phyloP scores from a whole-genome alignment of 179 eudicot genomes.

The Carnegiea gigantea region DNA sequence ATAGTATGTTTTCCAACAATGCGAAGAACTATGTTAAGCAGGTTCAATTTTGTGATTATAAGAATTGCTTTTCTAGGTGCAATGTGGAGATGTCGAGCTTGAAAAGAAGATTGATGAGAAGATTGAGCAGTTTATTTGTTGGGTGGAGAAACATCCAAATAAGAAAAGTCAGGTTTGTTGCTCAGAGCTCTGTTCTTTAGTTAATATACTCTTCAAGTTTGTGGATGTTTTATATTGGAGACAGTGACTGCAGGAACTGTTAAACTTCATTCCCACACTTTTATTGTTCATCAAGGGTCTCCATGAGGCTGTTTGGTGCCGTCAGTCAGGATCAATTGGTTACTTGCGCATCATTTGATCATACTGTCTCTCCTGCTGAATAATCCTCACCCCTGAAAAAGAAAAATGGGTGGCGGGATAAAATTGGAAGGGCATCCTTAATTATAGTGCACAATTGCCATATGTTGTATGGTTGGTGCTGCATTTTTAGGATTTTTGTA shows the following conservation, averaged over 20 bases:
- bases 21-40: neutral
- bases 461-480: neutral
- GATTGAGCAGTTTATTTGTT: slow-evolving; percentile 79
- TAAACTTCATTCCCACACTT: neutral
- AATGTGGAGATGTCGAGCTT: slow-evolving; percentile 83
- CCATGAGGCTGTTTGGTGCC: neutral
- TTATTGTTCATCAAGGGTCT: neutral
- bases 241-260: neutral
- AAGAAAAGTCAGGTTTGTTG: slow-evolving; percentile 87
- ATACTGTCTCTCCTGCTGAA: neutral
- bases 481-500: slow-evolving; percentile 1
- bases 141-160: slow-evolving; percentile 95
- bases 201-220: neutral
- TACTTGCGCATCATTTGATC: neutral
- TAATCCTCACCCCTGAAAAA: neutral
- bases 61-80: slow-evolving; percentile 47
- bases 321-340: too few species aligned
- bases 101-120: slow-evolving; percentile 94
- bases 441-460: neutral
- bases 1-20: neutral
- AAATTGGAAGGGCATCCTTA: neutral
- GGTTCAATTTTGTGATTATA: neutral
- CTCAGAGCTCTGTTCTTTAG: neutral
- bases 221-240: neutral
- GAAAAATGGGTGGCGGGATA: neutral